Percentiles rank a stretch among this genome's conserved stretches.
Conservation (phyloP, 1,284 basidiomycete genomes). For the Ganoderma leucocontextum region DNA sequence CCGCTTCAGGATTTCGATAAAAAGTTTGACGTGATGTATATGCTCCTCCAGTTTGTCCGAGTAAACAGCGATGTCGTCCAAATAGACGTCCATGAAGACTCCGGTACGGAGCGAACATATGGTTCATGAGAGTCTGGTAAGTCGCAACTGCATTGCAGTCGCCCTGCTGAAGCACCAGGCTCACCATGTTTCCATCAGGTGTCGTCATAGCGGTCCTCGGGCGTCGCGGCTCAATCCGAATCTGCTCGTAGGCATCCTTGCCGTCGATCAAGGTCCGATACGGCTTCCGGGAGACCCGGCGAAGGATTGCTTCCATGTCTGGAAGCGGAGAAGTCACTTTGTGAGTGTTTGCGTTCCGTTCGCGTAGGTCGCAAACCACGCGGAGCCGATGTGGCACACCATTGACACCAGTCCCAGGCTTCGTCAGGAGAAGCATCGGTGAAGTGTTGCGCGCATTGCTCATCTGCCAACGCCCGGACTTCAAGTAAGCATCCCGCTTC, state of each 20-base stretch:
- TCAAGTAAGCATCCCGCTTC: constrained; percentile 41
- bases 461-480: constrained; percentile 7
- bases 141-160: constrained; percentile 48
- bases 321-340: constrained; percentile 26
- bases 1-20: constrained; percentile 35
- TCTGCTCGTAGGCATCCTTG: constrained; percentile 20
- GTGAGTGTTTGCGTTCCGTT: constrained; percentile 41
- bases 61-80: constrained; percentile 23
- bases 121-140: not conserved
- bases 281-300: constrained; percentile 12
- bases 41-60: constrained; percentile 37
- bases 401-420: constrained; percentile 4
- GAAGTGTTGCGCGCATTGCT: constrained; percentile 7
- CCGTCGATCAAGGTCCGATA: constrained; percentile 20
- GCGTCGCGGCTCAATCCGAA: constrained; percentile 19
- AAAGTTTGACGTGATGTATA: constrained; percentile 32
- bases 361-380: constrained; percentile 34
- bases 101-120: constrained; percentile 30
- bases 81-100: constrained; percentile 26
- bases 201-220: constrained; percentile 20
- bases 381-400: constrained; percentile 22
- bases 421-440: no score
- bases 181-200: constrained; percentile 42
- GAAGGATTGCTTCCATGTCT: constrained; percentile 38
- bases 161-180: constrained; percentile 40